phyloP scores from a whole-genome alignment of 352 stramenopile genomes.

The Phytophthora nicotianae region DNA sequence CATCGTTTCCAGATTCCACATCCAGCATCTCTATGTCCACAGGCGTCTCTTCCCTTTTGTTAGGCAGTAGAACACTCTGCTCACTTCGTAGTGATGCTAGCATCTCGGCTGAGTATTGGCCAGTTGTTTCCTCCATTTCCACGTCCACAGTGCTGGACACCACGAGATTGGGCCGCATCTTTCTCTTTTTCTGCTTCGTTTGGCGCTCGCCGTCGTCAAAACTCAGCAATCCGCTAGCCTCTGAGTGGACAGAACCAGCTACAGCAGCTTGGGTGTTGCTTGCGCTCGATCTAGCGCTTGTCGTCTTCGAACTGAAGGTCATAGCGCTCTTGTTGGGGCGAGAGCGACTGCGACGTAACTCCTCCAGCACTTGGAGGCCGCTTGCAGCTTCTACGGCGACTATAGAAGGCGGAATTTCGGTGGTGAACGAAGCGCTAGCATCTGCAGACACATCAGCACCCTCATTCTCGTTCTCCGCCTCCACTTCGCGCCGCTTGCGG shows the following conservation, averaged over 20 bases:
- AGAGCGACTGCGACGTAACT: slow-evolving; percentile 45
- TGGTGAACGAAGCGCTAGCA: neutral
- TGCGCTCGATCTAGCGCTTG: neutral
- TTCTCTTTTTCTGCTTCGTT: slow-evolving; percentile 38
- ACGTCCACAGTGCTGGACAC: slow-evolving; percentile 27
- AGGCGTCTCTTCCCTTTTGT: slow-evolving; percentile 9
- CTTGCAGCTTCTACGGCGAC: slow-evolving; percentile 20
- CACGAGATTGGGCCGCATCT: slow-evolving; percentile 73
- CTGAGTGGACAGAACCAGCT: neutral
- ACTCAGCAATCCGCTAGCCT: slow-evolving; percentile 44
- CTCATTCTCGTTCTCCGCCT: slow-evolving; percentile 6
- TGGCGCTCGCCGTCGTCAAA: slow-evolving; percentile 48
- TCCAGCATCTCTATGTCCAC: slow-evolving; percentile 43
- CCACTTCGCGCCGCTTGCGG: slow-evolving; percentile 44
- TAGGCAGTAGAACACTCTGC: slow-evolving; percentile 64
- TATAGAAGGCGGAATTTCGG: slow-evolving; percentile 3
- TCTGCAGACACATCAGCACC: neutral
- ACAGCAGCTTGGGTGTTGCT: neutral
- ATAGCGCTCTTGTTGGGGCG: slow-evolving; percentile 34
- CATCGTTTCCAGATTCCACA: slow-evolving; percentile 27
- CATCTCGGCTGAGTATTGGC: slow-evolving; percentile 63
- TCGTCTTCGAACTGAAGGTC: slow-evolving; percentile 49
- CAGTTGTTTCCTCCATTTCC: slow-evolving; percentile 23
- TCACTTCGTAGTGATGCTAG: slow-evolving; percentile 60
- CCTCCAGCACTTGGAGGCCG: slow-evolving; percentile 32